Evolutionary conservation across 371 early-diverging fungal genomes (phyloP).

Genomic region (Mucor saturninus): DNA sequence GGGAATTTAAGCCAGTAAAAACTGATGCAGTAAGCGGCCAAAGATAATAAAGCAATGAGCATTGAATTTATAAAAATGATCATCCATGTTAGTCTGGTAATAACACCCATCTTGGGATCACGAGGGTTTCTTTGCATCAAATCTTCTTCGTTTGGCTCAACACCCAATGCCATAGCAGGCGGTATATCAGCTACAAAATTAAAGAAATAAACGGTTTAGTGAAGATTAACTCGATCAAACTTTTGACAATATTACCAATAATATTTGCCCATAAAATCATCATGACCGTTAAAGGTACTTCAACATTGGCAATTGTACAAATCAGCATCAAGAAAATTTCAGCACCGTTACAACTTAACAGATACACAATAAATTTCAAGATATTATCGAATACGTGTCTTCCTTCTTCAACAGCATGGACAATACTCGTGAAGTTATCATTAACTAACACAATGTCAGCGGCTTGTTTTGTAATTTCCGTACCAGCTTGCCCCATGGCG

Average conservation of each 20-base stretch:
- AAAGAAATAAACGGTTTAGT: neutral
- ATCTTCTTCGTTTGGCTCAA: slow-evolving; percentile 79
- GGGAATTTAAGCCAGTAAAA: slow-evolving; percentile 39
- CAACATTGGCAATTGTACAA: slow-evolving; percentile 46
- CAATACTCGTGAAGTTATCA: slow-evolving; percentile 84
- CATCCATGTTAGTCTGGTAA: slow-evolving; percentile 43
- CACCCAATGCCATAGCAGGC: slow-evolving; percentile 79
- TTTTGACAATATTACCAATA: slow-evolving; percentile 33
- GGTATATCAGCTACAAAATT: slow-evolving; percentile 57
- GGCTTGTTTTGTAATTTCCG: slow-evolving; percentile 89
- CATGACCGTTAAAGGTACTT: slow-evolving; percentile 56
- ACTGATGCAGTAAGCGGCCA: slow-evolving; percentile 57
- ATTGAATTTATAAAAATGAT: slow-evolving; percentile 31
- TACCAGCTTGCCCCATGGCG: slow-evolving; percentile 89
- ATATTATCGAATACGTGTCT: slow-evolving; percentile 89
- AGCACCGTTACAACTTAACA: slow-evolving; percentile 84
- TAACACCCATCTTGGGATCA: slow-evolving; percentile 63
- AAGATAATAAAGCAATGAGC: slow-evolving; percentile 68
- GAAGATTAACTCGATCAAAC: neutral
- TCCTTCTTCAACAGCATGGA: slow-evolving; percentile 78
- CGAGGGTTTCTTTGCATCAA: slow-evolving; percentile 85
- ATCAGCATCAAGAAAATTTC: slow-evolving; percentile 72
- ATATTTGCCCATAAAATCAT: slow-evolving; percentile 57
- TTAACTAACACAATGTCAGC: slow-evolving; percentile 85
- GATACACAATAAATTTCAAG: slow-evolving; percentile 84